Conservation (phyloP, 306 rosid genomes). For the Chamaecrista fasciculata region DNA sequence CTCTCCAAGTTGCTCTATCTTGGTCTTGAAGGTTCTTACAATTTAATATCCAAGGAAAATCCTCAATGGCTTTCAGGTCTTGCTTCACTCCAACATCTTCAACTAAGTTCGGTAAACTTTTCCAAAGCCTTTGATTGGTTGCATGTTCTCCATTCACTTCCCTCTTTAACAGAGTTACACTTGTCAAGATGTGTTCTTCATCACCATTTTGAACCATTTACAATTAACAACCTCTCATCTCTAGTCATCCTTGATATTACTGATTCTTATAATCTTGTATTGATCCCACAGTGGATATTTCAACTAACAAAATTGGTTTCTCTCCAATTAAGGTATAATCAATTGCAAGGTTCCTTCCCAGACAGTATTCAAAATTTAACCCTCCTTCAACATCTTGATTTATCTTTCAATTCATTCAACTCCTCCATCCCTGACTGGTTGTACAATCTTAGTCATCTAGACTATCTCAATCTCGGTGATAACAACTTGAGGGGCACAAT, state of each 20-base stretch:
- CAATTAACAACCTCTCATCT: not conserved
- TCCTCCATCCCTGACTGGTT: conserved; percentile 23
- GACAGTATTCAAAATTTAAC: conserved; percentile 13
- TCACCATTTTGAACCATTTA: not conserved
- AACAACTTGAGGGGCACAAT: not conserved
- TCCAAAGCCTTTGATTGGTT: conserved; percentile 20
- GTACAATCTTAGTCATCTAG: not conserved
- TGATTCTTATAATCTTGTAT: not conserved
- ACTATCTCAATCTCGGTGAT: not conserved
- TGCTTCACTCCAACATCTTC: conserved; percentile 10
- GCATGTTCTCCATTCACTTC: conserved; percentile 13
- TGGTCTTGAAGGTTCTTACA: not conserved
- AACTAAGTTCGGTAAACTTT: not conserved
- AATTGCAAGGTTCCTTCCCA: not conserved
- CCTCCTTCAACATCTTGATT: conserved; percentile 23
- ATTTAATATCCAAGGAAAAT: not conserved
- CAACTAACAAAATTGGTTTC: not conserved
- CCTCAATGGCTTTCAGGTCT: conserved; percentile 14
- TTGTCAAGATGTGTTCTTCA: not conserved
- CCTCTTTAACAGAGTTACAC: not conserved
- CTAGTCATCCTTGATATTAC: not conserved
- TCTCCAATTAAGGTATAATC: not conserved
- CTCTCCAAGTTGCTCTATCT: conserved; percentile 12
- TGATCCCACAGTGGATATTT: not conserved
- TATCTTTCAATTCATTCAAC: not conserved